Evolutionary conservation across 2,329 filamentous ascomycete genomes (phyloP), one percentile per base, ranked within the genome.

Genomic region (Triangularia verruculosa): DNA sequence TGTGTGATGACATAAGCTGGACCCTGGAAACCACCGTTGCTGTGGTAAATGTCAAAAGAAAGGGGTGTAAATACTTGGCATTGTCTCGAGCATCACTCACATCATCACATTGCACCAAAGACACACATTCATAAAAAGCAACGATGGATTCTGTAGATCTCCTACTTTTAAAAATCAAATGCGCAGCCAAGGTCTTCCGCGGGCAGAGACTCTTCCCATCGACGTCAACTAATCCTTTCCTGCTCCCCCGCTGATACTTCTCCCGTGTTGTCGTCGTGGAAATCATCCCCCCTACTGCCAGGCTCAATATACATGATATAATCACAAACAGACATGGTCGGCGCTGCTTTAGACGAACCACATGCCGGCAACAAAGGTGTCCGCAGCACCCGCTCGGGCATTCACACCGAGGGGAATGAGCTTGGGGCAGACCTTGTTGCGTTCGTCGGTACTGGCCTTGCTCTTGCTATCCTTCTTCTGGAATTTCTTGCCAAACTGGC

Each of bases 321-420:
- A 5, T 17, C 9, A 61, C 59, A 64, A 25, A 57, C 13, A 32
- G 0, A 59, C 34, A 43, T 43, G 34, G 34, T 43, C 15, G 34
- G n/a, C 34, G 17, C 6, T 47, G 17, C 17, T 54, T 54, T 63
- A 81, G 69, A 80, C 75, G 65, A 71, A 81, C 79, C 79, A 81
- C 79, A 81, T 80, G 8, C 76, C 76, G 30, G 67, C 71, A 25
- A 73, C 74, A 56, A 79, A 76, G 58, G 72, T 72, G 0, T 67
- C 34, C 39, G 7, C 27, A 24, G 25, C 51, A 12, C 13, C 13
- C 11, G 4, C 22, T n/a, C 9, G 13, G 15, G 51, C 51, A 13
- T 54, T 6, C 13, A 9, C 6, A 13, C 51, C 51, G 17, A 54
- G 39, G 39, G 39, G n/a, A 11, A 70, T 61, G 22, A 70, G 68